These are phyloP conservation scores for Curvularia eragrostidis DNA, from an alignment of 2,329 filamentous ascomycete species.

Conservation along the genomic window DNA sequence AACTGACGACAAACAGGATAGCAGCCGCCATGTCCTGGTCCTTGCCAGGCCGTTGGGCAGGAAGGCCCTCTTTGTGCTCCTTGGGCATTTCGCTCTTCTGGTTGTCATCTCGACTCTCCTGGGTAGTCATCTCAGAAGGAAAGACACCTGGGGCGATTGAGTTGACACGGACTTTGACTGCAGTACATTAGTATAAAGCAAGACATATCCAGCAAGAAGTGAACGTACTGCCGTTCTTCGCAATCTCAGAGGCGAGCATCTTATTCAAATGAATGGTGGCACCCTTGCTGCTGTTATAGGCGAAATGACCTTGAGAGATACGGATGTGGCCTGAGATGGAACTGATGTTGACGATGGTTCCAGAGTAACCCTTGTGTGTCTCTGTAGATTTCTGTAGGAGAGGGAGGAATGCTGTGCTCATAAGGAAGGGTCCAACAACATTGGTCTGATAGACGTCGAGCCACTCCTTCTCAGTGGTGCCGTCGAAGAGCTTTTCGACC, in stretches of 20 bases:
- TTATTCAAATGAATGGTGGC: conserved; percentile 63
- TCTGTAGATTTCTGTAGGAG: conserved; percentile 55
- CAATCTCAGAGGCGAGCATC: conserved; percentile 62
- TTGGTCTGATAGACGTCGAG: conserved; percentile 55
- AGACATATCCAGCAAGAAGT: neutral
- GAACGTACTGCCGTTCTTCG: conserved; percentile 57
- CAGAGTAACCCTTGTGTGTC: conserved; percentile 52
- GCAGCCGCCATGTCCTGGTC: conserved; percentile 66
- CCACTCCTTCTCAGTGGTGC: conserved; percentile 56
- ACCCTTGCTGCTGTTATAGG: conserved; percentile 59
- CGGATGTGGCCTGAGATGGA: conserved; percentile 56
- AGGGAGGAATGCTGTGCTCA: conserved; percentile 56
- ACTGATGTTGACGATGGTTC: conserved; percentile 56
- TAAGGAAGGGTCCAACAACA: conserved; percentile 57
- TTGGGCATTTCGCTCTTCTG: conserved; percentile 63
- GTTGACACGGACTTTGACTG: conserved; percentile 56
- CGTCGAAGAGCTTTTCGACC: conserved; percentile 55
- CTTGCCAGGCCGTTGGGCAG: conserved; percentile 61
- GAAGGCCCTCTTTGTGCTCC: conserved; percentile 60
- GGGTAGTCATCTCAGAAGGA: conserved; percentile 64
- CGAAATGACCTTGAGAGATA: conserved; percentile 56
- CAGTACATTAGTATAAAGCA: neutral
- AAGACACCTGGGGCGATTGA: conserved; percentile 65
- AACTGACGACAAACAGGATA: conserved; percentile 61
- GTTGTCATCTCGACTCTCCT: conserved; percentile 56